Percentiles rank a stretch among this genome's conserved stretches.
Evolutionary conservation across 2,329 filamentous ascomycete species (phyloP).

Genomic region (Chaetomiaceae sp.): DNA sequence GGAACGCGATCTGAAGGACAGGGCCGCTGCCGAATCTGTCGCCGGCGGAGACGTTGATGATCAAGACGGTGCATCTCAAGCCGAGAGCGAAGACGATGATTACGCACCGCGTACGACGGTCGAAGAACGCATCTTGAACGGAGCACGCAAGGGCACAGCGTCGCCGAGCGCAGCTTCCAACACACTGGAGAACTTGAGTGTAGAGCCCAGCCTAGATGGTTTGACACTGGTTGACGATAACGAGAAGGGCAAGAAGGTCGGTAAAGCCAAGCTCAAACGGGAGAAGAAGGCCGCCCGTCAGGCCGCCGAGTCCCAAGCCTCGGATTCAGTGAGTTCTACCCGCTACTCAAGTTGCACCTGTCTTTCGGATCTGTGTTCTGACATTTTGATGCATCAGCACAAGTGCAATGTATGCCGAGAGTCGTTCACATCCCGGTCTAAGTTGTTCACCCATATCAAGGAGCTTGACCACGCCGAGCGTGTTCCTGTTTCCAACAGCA

Average conservation of each 20-base stretch:
- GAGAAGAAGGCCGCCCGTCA: slow-evolving; percentile 42
- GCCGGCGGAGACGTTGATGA: not conserved
- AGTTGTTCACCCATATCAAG: slow-evolving; percentile 67
- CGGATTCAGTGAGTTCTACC: slow-evolving; percentile 30
- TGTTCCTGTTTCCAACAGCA: slow-evolving; percentile 27
- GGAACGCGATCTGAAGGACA: not conserved
- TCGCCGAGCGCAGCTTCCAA: not conserved
- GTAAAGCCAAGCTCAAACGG: slow-evolving; percentile 47
- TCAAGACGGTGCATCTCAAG: not conserved
- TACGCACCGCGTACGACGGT: slow-evolving; percentile 43
- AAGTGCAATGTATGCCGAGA: slow-evolving; percentile 41
- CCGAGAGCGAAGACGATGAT: slow-evolving; percentile 31
- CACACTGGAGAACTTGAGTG: not conserved
- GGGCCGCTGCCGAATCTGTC: not conserved
- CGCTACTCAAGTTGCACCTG: not conserved
- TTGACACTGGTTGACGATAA: slow-evolving; percentile 15
- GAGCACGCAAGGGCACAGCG: slow-evolving; percentile 4
- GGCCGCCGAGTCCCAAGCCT: slow-evolving; percentile 30
- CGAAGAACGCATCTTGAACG: slow-evolving; percentile 33
- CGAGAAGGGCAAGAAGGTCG: slow-evolving; percentile 35
- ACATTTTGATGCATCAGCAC: slow-evolving; percentile 27
- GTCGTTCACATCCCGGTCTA: slow-evolving; percentile 55
- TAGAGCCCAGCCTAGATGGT: slow-evolving; percentile 8
- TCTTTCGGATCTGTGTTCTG: not conserved
- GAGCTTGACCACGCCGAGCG: slow-evolving; percentile 56